Percentiles rank a stretch among this genome's conserved stretches.
Evolutionary conservation across 805 yeast genomes (phyloP).

Genomic region (Clavispora vitiphila): DNA sequence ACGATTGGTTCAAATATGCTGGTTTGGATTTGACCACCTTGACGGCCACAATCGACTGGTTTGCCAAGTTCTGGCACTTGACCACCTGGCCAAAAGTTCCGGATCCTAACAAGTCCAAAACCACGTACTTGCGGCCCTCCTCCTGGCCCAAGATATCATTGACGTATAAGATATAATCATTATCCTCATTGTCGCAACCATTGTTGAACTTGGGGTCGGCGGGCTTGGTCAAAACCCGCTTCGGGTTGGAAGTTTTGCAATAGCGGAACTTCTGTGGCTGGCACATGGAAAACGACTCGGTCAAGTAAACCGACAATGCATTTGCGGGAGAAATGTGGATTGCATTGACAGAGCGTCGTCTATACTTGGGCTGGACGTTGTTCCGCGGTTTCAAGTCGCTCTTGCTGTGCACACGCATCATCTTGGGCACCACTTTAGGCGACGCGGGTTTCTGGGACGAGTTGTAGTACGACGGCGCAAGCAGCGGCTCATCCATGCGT

Average conservation of each 20-base stretch:
- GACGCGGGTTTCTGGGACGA: slow-evolving; percentile 2
- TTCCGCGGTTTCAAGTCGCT: slow-evolving; percentile 57
- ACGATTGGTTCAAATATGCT: slow-evolving; percentile 84
- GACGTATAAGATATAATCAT: slow-evolving; percentile 88
- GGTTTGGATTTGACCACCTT: slow-evolving; percentile 91
- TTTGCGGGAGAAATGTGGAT: slow-evolving; percentile 70
- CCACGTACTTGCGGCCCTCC: slow-evolving; percentile 81
- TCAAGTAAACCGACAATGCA: slow-evolving; percentile 71
- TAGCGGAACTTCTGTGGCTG: slow-evolving; percentile 74
- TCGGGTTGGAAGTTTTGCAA: slow-evolving; percentile 80
- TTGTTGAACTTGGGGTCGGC: slow-evolving; percentile 74
- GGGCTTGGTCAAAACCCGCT: slow-evolving; percentile 89
- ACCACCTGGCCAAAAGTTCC: slow-evolving; percentile 99
- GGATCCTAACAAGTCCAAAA: slow-evolving; percentile 85
- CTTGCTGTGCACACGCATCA: slow-evolving; percentile 35
- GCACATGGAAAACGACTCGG: slow-evolving; percentile 80
- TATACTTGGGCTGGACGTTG: slow-evolving; percentile 61
- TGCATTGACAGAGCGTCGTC: slow-evolving; percentile 64
- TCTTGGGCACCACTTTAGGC: slow-evolving; percentile 42
- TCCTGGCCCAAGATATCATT: slow-evolving; percentile 88
- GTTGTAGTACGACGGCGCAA: slow-evolving; percentile 2
- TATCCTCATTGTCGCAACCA: slow-evolving; percentile 83
- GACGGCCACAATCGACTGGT: slow-evolving; percentile 88
- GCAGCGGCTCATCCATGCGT: slow-evolving; percentile 6
- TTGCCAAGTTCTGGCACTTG: slow-evolving; percentile 76